Base-by-base conservation (phyloP, 2,329 filamentous ascomycete species). In the Beauveria pseudobassiana region DNA sequence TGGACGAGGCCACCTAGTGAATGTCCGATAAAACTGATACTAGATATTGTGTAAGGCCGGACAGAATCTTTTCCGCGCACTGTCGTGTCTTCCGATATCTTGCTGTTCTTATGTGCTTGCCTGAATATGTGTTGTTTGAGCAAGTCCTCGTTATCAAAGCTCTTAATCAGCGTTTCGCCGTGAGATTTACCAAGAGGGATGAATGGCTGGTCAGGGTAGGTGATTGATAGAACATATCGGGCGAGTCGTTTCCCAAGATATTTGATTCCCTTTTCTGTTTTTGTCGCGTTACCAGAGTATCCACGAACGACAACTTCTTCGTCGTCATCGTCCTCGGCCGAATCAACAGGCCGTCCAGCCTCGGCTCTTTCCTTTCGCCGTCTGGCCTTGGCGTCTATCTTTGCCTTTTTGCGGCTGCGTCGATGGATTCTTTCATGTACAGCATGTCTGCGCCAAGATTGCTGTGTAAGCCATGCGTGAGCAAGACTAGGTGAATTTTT, bases 381-480 rank as follows among this genome's bases (percentile, higher is more conserved):
- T 62, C 89, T 81, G 55, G 78, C 80, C 71, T 82, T 87, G 43
- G 87, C 85, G 72, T 90, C 87, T 55, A 85, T 77, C 67, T 87
- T 87, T 30, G 90, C 88, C 71, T 93, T 86, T 80, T 87, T 4
- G 88, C 88, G 3, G 90, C 87, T 30, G 87, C 86, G 76, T 99
- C 95, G 64, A 99, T 98, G 74, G 91, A 96, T 75, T 99, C 95
- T 71, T 99, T 99, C 73, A 99, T 77, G 71, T 90, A 99, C 22
- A 99, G 80, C 95, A 99, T 96, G 72, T 99, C 95, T 24, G 92
- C 90, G 5, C 95, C 91, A 14, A 97, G 81, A 72, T 99, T 99
- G 75, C 93, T 96, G 74, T 99, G 95, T 65, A 99, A 75, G 0
- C 95, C 95, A 76, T 99, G 95, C 0, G 95, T 98, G 55, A 99